Percentiles rank a stretch among this genome's conserved stretches.
These are phyloP conservation scores for Neurospora crassa DNA, from an alignment of 2,329 filamentous ascomycete species.

Conservation along the genomic window DNA sequence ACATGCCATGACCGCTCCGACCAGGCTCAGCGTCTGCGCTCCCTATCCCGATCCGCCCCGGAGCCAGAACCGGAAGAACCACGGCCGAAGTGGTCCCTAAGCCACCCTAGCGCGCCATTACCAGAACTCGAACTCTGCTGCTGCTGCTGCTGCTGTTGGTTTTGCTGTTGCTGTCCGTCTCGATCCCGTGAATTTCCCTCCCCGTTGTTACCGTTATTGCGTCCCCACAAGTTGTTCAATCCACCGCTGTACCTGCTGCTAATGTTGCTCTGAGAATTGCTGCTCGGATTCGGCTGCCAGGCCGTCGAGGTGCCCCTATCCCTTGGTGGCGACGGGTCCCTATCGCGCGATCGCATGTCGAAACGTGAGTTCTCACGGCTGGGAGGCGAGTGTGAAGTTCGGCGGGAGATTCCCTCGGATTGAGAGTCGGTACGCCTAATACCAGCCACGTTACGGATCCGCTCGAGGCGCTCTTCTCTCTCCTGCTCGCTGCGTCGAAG, in stretches of 20 bases:
- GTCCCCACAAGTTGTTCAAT: background rate
- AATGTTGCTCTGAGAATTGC: background rate
- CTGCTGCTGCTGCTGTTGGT: background rate
- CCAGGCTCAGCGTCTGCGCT: background rate
- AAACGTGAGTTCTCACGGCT: background rate
- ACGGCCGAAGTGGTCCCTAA: slow-evolving; percentile 4
- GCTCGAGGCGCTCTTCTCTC: background rate
- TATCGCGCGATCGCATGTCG: background rate
- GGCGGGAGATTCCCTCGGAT: background rate
- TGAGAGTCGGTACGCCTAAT: background rate
- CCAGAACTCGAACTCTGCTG: background rate
- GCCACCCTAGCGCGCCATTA: slow-evolving; percentile 3
- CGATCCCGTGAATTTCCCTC: background rate
- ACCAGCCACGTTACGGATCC: background rate
- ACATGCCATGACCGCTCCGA: background rate
- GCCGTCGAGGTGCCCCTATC: background rate
- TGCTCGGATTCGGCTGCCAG: background rate
- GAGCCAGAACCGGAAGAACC: background rate
- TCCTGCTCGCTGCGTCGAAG: background rate
- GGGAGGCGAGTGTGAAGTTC: background rate
- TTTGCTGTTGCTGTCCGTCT: background rate
- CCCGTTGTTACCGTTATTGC: background rate
- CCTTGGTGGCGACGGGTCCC: background rate
- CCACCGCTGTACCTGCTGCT: background rate
- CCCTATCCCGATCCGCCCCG: slow-evolving; percentile 1